Base-by-base conservation (phyloP, 2,329 filamentous ascomycete species). In the Xylaria sp. region DNA sequence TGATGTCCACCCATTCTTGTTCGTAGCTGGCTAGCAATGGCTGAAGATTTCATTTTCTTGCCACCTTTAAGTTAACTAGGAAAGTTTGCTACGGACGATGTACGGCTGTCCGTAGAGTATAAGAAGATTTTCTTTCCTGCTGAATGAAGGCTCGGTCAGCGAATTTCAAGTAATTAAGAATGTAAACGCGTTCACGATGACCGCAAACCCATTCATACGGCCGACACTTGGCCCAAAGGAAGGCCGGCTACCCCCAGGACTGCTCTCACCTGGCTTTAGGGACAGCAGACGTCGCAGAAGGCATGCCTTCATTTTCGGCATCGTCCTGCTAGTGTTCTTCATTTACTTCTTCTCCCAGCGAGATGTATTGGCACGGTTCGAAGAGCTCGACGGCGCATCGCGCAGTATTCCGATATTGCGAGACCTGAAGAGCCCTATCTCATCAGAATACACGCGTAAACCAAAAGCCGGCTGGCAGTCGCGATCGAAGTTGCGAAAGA, bases 191-290 rank as follows among this genome's bases (percentile, higher is more conserved):
- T 69, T 44, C 50, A 50, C 55, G 23, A 63, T 65, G 58, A 44
- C 50, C 48, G 41, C 62, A 50, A 54, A 58, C 44, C 54, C 59
- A 28, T 48, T 69, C 28, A 20, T 55, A 41, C 66, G 63, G 57
- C 32, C 54, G n/a, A 20, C 63, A 8, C 54, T 65, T 23, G 72
- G 70, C 18, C 69, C 72, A 12, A 74, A 73, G 37, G 72, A 73
- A 58, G 72, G 72, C 41, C 71, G 71, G 44, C n/a, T 68, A 15
- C 67, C 63, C 13, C 69, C 71, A 8, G 69, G 66, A 23, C 41
- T 70, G 12, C 55, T 73, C 23, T 68, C 67, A 28, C 59, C 70
- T 7, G 20, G 23, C 9, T 50, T 51, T 5, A 1, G 51, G 8
- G 67, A 62, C 3, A 54, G 64, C 15, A 72, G 70, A 20, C 72